A percentile compares a stretch with the other conserved stretches of the same genome.
Conservation (phyloP, 2,329 filamentous ascomycete species). For the Dactylellina sp. region DNA sequence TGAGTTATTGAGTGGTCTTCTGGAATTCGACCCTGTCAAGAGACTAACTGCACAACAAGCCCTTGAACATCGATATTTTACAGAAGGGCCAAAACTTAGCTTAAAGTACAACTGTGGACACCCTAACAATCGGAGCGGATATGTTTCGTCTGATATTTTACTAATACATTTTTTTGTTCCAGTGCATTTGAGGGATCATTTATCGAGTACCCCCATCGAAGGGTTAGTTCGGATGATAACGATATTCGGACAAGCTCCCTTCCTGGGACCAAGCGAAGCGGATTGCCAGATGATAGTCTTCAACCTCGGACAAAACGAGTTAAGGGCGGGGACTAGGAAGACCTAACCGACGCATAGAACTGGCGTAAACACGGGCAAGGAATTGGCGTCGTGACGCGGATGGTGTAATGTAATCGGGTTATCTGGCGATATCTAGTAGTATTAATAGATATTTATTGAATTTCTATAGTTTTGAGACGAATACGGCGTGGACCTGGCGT, state of each 20-base stretch:
- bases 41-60: constrained; percentile 88
- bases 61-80: constrained; percentile 91
- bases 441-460: too few relatives aligned
- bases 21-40: constrained; percentile 93
- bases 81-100: constrained; percentile 74
- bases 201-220: constrained; percentile 86
- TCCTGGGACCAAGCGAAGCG: constrained; percentile 90
- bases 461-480: too few relatives aligned
- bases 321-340: constrained; percentile 67
- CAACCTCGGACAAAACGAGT: constrained; percentile 73
- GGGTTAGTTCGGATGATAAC: constrained; percentile 94
- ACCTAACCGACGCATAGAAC: not conserved
- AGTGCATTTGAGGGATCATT: constrained; percentile 82
- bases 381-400: too few relatives aligned
- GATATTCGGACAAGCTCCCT: constrained; percentile 91
- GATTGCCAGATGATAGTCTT: constrained; percentile 83
- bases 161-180: not conserved
- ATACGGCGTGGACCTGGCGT: too few relatives aligned
- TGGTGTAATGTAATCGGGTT: too few relatives aligned
- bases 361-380: too few relatives aligned
- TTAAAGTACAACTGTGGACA: constrained; percentile 72
- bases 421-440: too few relatives aligned
- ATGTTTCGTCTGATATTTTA: not conserved
- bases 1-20: constrained; percentile 80
- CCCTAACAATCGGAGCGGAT: not conserved